phyloP scores from a whole-genome alignment of 2,329 filamentous ascomycete genomes.

The Ascochyta rabiei region DNA sequence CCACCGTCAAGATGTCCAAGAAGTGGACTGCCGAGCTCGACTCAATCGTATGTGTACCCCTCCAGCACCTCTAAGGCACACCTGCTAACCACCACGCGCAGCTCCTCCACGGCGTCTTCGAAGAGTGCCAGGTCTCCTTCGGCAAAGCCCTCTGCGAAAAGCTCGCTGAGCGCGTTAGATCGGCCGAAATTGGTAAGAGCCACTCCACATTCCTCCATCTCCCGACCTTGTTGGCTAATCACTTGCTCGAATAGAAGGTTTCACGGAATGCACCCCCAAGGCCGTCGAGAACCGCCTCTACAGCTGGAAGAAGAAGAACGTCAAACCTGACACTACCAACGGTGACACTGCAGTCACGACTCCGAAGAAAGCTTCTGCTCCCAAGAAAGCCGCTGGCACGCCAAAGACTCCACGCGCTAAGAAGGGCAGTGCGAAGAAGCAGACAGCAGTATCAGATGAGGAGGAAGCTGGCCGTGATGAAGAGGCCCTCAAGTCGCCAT shows the following conservation, averaged over 20 bases:
- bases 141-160: conserved; percentile 19
- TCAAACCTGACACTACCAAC: neutral
- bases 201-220: neutral
- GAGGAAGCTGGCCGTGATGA: neutral
- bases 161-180: conserved; percentile 16
- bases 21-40: conserved; percentile 16
- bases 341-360: neutral
- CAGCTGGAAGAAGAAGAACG: conserved; percentile 29
- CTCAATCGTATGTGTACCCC: conserved; percentile 3
- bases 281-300: conserved; percentile 34
- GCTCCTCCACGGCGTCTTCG: conserved; percentile 12
- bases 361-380: conserved; percentile 2
- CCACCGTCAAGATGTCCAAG: neutral
- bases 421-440: conserved; percentile 5
- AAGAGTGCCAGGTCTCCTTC: conserved; percentile 19
- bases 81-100: neutral
- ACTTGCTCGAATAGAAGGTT: neutral
- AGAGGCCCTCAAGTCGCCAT: neutral
- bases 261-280: conserved; percentile 35
- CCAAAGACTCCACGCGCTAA: conserved; percentile 7
- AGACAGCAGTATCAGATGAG: neutral
- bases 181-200: conserved; percentile 12
- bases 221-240: neutral
- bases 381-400: conserved; percentile 1
- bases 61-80: neutral